Conservation (phyloP, 805 yeast genomes). For the Kregervanrija delftensis region DNA sequence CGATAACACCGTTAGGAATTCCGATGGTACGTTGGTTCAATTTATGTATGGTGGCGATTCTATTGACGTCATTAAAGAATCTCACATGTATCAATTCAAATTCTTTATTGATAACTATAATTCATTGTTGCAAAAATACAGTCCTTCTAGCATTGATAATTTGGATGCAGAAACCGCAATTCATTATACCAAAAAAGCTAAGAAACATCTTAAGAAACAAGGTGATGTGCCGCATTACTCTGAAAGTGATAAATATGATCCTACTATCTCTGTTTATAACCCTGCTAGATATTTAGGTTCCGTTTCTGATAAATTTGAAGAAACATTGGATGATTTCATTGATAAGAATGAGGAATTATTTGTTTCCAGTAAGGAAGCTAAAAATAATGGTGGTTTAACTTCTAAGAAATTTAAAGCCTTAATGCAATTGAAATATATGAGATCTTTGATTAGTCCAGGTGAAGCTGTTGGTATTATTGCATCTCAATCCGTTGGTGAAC, state of each 20-base stretch:
- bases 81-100: constrained; percentile 86
- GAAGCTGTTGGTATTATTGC: constrained; percentile 98
- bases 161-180: constrained; percentile 82
- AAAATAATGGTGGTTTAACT: constrained; percentile 42
- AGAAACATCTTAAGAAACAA: constrained; percentile 65
- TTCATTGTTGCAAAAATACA: constrained; percentile 77
- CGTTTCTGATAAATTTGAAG: constrained; percentile 85
- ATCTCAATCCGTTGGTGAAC: constrained; percentile 97
- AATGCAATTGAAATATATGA: constrained; percentile 98
- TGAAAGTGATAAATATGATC: constrained; percentile 67
- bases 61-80: constrained; percentile 88
- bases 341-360: constrained; percentile 49
- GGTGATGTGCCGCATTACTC: constrained; percentile 54
- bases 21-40: constrained; percentile 89
- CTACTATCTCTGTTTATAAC: constrained; percentile 75
- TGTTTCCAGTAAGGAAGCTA: constrained; percentile 43
- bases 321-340: constrained; percentile 66
- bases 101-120: constrained; percentile 91
- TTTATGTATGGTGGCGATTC: constrained; percentile 98
- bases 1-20: constrained; percentile 93
- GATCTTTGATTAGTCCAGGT: constrained; percentile 92
- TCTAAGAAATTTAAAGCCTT: constrained; percentile 87
- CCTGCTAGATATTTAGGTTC: constrained; percentile 91
- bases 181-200: constrained; percentile 73
- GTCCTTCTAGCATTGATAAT: constrained; percentile 70